phyloP scores from a whole-genome alignment of 2,329 filamentous ascomycete species.

The Fusarium tjaetaba region DNA sequence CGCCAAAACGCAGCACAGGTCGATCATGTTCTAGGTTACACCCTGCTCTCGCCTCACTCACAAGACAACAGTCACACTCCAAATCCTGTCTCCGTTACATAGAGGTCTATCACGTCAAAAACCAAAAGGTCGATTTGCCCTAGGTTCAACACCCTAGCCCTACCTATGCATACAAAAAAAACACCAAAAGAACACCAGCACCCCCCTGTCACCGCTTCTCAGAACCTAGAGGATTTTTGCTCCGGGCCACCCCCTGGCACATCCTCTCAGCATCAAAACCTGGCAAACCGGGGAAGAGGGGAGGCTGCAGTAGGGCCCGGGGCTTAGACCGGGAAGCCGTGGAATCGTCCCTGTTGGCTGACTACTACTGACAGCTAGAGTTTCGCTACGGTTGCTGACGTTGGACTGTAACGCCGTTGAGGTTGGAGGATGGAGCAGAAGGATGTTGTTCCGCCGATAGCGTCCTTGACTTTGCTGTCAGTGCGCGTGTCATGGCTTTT shows the following conservation, averaged over 20 bases:
- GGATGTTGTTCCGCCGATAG: background rate
- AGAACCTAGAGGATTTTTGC: slow-evolving; percentile 5
- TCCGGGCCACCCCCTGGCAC: slow-evolving; percentile 5
- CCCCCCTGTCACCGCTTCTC: slow-evolving; percentile 28
- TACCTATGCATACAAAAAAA: slow-evolving; percentile 3
- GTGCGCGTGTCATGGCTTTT: background rate
- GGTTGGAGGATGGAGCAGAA: background rate
- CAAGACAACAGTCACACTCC: background rate
- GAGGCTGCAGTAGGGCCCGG: slow-evolving; percentile 34
- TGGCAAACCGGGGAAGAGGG: slow-evolving; percentile 25
- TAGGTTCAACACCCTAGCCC: slow-evolving; percentile 2
- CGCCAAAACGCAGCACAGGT: slow-evolving; percentile 9
- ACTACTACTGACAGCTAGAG: background rate
- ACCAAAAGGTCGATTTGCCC: background rate
- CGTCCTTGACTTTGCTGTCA: background rate
- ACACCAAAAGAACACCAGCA: background rate
- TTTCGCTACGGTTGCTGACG: slow-evolving; percentile 27
- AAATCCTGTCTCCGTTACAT: background rate
- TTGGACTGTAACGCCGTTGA: slow-evolving; percentile 22
- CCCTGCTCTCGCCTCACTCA: slow-evolving; percentile 30
- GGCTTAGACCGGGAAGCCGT: slow-evolving; percentile 24
- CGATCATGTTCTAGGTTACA: slow-evolving; percentile 24
- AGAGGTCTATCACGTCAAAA: slow-evolving; percentile 23
- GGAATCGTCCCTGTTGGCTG: slow-evolving; percentile 35
- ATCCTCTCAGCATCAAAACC: background rate